Conservation (phyloP, 805 yeast species). For the Ogataea siamensis region DNA sequence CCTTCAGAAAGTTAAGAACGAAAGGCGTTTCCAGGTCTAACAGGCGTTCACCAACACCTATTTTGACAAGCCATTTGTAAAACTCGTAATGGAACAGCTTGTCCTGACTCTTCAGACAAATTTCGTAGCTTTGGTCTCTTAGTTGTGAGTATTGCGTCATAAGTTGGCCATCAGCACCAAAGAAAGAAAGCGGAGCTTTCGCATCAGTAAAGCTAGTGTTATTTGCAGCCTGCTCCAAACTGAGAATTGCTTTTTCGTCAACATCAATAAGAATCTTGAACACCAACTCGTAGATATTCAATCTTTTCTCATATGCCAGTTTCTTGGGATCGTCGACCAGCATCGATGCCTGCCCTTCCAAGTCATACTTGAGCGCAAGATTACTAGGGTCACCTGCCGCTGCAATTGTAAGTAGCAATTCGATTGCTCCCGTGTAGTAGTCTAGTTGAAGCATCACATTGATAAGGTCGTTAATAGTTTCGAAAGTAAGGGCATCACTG, state of each 20-base stretch:
- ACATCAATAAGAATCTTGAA: constrained; percentile 73
- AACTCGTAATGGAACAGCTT: constrained; percentile 87
- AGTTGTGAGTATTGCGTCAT: constrained; percentile 53
- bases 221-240: constrained; percentile 32
- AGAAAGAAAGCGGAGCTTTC: constrained; percentile 22
- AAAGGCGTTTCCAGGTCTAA: constrained; percentile 80
- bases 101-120: constrained; percentile 73
- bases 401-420: constrained; percentile 76
- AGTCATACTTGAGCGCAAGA: constrained; percentile 53
- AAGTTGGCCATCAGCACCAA: constrained; percentile 34
- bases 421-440: constrained; percentile 81
- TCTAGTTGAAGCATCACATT: constrained; percentile 74
- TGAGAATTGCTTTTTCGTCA: constrained; percentile 58
- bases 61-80: constrained; percentile 86
- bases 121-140: constrained; percentile 69
- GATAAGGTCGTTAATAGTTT: constrained; percentile 77
- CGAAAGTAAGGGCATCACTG: constrained; percentile 72
- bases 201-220: constrained; percentile 14
- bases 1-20: constrained; percentile 72
- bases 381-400: constrained; percentile 62
- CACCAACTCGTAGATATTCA: constrained; percentile 64
- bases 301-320: constrained; percentile 49
- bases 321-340: constrained; percentile 49
- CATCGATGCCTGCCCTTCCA: constrained; percentile 33
- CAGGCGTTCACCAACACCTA: constrained; percentile 73